phyloP scores from a whole-genome alignment of 176 grass and related monocot genomes.

The Zea mays region Zm-B73-REFERENCE-NAM-5.0 NC_050096.1:108825501-108826000 shows the following conservation, averaged over 20 bases:
- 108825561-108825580: too few species aligned
- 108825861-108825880: slow-evolving; percentile 80
- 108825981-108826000: slow-evolving; percentile 81
- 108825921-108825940: slow-evolving; percentile 63
- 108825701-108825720: too few species aligned
- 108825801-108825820: slow-evolving; percentile 84
- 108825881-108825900: slow-evolving; percentile 68
- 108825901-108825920: slow-evolving; percentile 89
- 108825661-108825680: slow-evolving; percentile 85
- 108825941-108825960: slow-evolving; percentile 72
- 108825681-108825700: background rate
- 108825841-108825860: slow-evolving; percentile 69
- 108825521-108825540: too few species aligned
- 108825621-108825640: slow-evolving; percentile 89
- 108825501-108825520: slow-evolving; percentile 27
- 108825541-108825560: too few species aligned
- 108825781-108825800: slow-evolving; percentile 53
- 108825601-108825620: slow-evolving; percentile 95
- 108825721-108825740: too few species aligned
- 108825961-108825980: slow-evolving; percentile 88
- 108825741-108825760: too few species aligned
- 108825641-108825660: slow-evolving; percentile 86
- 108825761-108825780: background rate
- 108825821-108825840: slow-evolving; percentile 97
- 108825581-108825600: slow-evolving; percentile 40